Evolutionary conservation across 371 early-diverging fungal genomes (phyloP), one percentile per base, ranked within the genome.

Genomic region (Apophysomyces trapeziformis): DNA sequence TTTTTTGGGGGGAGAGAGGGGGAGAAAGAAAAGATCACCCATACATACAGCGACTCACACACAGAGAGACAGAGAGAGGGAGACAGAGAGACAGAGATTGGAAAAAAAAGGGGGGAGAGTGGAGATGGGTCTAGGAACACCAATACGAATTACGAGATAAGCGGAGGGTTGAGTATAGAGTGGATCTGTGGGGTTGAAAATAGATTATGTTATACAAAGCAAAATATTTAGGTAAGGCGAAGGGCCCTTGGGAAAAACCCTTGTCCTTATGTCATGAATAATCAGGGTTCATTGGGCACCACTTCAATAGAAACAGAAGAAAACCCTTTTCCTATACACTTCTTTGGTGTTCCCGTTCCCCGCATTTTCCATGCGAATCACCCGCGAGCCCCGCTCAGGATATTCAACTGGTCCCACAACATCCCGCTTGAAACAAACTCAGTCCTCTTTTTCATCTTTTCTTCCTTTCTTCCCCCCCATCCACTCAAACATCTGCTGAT

Each of bases 321-420:
- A 45, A 26, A 26, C 32, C 32, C 32, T 26, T 26, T 26, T 26
- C 32, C 32, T 26, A 26, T 26, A 26, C 32, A 11, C 41, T 41
- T 13, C 13, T 16, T 8, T 50, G 21, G 54, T 50, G 54, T 50
- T 50, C 54, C 54, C 54, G 54, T 50, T 50, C 54, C 54, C 54
- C 54, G 54, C 54, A 50, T 50, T 50, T 50, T 50, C 54, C 54
- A 50, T 26, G 54, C 54, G 54, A 50, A 50, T 50, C 54, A 50
- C 32, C 32, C 32, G 32, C 32, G 32, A 26, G 32, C 32, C 32
- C 32, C 32, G 32, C 32, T 26, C 0, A 26, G 32, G 32, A 26
- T 26, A 26, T 26, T 26, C 32, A 26, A 26, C 32, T 26, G 32
- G 41, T 41, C 41, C 8, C 41, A 11, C 41, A 41, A 41, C 32